These are phyloP conservation scores for Kentomonas sorsogonicus DNA, from an alignment of 208 protist genomes.

Conservation along the genomic window DNA sequence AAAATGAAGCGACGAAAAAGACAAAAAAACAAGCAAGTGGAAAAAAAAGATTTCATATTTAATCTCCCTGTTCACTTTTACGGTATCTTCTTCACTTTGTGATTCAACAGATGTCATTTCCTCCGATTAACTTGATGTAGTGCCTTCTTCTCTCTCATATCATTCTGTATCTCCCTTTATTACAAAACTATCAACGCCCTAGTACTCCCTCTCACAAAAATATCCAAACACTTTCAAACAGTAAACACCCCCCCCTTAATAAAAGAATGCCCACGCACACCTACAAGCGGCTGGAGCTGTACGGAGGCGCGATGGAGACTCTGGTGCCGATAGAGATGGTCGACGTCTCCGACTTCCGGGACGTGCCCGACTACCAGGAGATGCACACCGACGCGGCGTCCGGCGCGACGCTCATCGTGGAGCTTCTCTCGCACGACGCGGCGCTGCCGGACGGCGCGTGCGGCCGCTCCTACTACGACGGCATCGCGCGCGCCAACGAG, in stretches of 20 bases:
- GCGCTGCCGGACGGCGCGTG: constrained; percentile 35
- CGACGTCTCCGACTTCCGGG: constrained; percentile 63
- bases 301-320: constrained; percentile 65
- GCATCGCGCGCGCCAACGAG: constrained; percentile 63
- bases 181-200: too few species aligned
- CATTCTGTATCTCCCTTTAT: too few species aligned
- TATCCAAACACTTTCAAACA: too few species aligned
- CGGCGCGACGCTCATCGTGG: constrained; percentile 56
- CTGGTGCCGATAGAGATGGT: constrained; percentile 22
- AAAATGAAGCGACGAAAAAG: constrained; percentile 7
- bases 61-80: too few species aligned
- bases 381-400: constrained; percentile 54
- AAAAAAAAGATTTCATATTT: too few species aligned
- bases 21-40: constrained; percentile 11
- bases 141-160: too few species aligned
- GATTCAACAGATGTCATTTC: too few species aligned
- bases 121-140: too few species aligned
- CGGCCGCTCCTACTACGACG: constrained; percentile 52
- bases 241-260: too few species aligned
- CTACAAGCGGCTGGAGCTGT: constrained; percentile 36
- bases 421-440: constrained; percentile 50
- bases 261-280: too few species aligned
- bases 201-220: too few species aligned
- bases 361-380: constrained; percentile 78
- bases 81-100: too few species aligned